A percentile compares a stretch with the other conserved stretches of the same genome.
These are phyloP conservation scores for Gossypium herbaceum DNA, from an alignment of 345 rosid genomes.

Conservation along the genomic window DNA sequence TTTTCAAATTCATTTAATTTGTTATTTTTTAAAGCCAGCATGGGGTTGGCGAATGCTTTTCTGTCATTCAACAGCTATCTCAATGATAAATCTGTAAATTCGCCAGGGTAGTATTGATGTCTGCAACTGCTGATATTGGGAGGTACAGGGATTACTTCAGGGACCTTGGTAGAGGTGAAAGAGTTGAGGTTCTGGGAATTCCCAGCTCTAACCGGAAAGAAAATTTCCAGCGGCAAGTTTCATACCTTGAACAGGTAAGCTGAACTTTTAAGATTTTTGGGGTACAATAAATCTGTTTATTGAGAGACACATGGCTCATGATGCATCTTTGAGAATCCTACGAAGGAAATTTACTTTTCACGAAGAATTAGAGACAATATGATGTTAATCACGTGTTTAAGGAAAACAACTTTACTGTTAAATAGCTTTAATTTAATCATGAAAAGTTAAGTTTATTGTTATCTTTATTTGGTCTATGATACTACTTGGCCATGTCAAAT, in stretches of 20 bases:
- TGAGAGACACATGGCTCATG: not conserved
- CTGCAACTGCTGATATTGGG: conserved; percentile 90
- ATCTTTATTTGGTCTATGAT: not conserved
- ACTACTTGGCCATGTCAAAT: conserved; percentile 6
- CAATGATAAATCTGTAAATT: conserved; percentile 8
- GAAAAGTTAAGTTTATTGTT: conserved; percentile 4
- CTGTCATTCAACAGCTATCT: not conserved
- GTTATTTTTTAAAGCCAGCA: not conserved
- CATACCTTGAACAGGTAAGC: conserved; percentile 76
- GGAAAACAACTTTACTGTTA: not conserved
- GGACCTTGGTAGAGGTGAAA: conserved; percentile 82
- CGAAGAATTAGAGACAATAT: not conserved
- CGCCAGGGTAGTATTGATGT: conserved; percentile 89
- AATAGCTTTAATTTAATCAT: not conserved
- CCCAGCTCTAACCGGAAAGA: conserved; percentile 59
- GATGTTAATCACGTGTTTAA: not conserved
- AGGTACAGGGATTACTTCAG: conserved; percentile 83
- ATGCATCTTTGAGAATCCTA: not conserved
- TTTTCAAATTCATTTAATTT: not conserved
- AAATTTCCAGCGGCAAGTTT: conserved; percentile 58
- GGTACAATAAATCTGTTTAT: not conserved
- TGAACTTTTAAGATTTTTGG: not conserved
- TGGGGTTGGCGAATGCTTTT: not conserved
- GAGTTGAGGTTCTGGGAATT: conserved; percentile 89
- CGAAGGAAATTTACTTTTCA: not conserved